Conservation (phyloP, 768 basidiomycete species). For the Porpolomopsis calyptriformis region DNA sequence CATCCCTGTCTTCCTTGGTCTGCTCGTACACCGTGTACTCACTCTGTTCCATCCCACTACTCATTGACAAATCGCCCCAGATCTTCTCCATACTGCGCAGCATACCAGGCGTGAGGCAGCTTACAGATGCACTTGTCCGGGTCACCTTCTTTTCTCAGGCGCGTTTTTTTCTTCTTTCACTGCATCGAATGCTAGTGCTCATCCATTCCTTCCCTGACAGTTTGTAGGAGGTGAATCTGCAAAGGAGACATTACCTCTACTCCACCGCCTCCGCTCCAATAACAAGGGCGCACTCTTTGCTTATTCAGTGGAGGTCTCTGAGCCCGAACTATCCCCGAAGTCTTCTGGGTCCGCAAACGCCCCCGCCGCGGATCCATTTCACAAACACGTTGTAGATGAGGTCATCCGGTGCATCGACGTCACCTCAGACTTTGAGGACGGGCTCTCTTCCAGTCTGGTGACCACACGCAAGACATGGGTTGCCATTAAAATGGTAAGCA, state of each 20-base stretch:
- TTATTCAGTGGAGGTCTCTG: slow-evolving; percentile 81
- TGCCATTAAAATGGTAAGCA: slow-evolving; percentile 68
- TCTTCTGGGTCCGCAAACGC: slow-evolving; percentile 11
- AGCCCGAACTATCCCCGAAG: slow-evolving; percentile 34
- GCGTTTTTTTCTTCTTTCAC: slow-evolving; percentile 11
- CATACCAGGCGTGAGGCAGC: slow-evolving; percentile 47
- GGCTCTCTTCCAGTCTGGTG: slow-evolving; percentile 12
- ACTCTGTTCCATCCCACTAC: slow-evolving; percentile 60
- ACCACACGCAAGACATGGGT: slow-evolving; percentile 62
- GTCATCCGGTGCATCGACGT: slow-evolving; percentile 68
- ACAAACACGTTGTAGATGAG: slow-evolving; percentile 64
- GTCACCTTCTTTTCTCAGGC: slow-evolving; percentile 83
- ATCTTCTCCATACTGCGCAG: slow-evolving; percentile 44
- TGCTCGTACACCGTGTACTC: slow-evolving; percentile 77
- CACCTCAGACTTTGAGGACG: slow-evolving; percentile 72
- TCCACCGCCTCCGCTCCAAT: slow-evolving; percentile 48
- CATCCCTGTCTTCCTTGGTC: slow-evolving; percentile 17
- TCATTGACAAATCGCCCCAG: slow-evolving; percentile 68
- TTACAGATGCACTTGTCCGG: slow-evolving; percentile 62
- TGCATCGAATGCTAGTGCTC: not conserved
- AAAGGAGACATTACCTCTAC: slow-evolving; percentile 51
- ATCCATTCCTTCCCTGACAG: slow-evolving; percentile 23
- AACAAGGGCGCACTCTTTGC: slow-evolving; percentile 71
- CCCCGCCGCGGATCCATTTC: slow-evolving; percentile 31
- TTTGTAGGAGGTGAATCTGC: slow-evolving; percentile 88